phyloP scores from a whole-genome alignment of 2,329 filamentous ascomycete genomes.

The Ceratocystis eucalypticola region DNA sequence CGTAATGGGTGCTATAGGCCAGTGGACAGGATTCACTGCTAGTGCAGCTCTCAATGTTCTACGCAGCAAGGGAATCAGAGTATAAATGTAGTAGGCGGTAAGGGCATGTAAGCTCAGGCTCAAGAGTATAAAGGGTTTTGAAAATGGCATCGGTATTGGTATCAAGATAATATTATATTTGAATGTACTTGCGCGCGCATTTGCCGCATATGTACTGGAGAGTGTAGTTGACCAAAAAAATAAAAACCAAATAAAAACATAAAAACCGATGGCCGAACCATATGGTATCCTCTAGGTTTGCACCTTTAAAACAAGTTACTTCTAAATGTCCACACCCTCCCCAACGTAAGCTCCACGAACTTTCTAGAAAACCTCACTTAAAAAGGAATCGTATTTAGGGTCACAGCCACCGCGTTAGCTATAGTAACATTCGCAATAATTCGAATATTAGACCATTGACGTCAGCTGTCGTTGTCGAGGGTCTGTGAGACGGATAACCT shows the following conservation, averaged over 20 bases:
- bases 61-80: constrained; percentile 72
- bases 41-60: constrained; percentile 66
- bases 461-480: constrained; percentile 38
- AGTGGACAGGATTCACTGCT: constrained; percentile 75
- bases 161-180: too few relatives aligned
- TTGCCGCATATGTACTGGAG: too few relatives aligned
- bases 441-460: constrained; percentile 7
- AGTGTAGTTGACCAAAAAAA: neutral
- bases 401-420: too few relatives aligned
- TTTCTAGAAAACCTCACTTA: neutral
- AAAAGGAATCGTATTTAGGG: neutral
- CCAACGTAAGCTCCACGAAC: neutral
- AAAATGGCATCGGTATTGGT: too few relatives aligned
- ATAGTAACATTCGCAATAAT: neutral
- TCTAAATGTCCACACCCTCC: neutral
- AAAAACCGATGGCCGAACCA: neutral
- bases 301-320: neutral
- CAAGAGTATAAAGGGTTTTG: too few relatives aligned
- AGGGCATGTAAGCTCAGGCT: neutral
- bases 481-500: constrained; percentile 55
- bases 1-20: constrained; percentile 48
- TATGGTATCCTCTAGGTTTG: neutral
- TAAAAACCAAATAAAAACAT: neutral
- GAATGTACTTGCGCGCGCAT: too few relatives aligned
- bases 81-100: constrained; percentile 35